phyloP scores from a whole-genome alignment of 2,329 filamentous ascomycete species.

The Ophiocordyceps camponoti-rufipedis region DNA sequence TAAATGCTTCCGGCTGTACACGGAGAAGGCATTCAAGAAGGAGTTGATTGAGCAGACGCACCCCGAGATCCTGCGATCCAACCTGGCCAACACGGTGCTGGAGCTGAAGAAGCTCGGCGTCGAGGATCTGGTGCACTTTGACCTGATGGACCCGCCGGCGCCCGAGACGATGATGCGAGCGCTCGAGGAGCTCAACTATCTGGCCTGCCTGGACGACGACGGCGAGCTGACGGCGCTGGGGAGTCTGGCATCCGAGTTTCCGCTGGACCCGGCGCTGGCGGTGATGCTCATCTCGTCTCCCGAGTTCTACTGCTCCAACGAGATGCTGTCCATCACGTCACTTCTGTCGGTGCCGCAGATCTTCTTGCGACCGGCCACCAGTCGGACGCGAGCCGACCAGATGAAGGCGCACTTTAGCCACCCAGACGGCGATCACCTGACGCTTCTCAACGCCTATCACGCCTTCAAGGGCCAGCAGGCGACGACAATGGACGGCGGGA shows the following conservation, averaged over 20 bases:
- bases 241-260: conserved; percentile 80
- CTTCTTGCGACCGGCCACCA: conserved; percentile 71
- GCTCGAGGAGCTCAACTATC: conserved; percentile 90
- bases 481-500: conserved; percentile 45
- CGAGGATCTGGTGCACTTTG: conserved; percentile 91
- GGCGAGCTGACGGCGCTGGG: conserved; percentile 80
- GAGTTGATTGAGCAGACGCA: conserved; percentile 96
- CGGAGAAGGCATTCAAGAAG: conserved; percentile 89
- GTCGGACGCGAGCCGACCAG: conserved; percentile 82
- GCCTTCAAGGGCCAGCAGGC: conserved; percentile 66
- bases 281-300: conserved; percentile 97
- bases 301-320: conserved; percentile 97
- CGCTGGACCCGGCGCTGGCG: conserved; percentile 79
- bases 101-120: conserved; percentile 96
- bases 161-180: conserved; percentile 98
- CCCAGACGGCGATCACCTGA: conserved; percentile 85
- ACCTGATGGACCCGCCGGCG: conserved; percentile 94
- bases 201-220: conserved; percentile 91
- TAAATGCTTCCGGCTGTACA: conserved; percentile 96
- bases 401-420: conserved; percentile 95
- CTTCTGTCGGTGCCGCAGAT: conserved; percentile 88
- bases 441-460: conserved; percentile 93
- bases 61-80: conserved; percentile 87
- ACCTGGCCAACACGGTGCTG: conserved; percentile 83
- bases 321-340: conserved; percentile 88